Conservation (phyloP, 1,139 yeast species). For the Tardiomyces depauwii region DNA sequence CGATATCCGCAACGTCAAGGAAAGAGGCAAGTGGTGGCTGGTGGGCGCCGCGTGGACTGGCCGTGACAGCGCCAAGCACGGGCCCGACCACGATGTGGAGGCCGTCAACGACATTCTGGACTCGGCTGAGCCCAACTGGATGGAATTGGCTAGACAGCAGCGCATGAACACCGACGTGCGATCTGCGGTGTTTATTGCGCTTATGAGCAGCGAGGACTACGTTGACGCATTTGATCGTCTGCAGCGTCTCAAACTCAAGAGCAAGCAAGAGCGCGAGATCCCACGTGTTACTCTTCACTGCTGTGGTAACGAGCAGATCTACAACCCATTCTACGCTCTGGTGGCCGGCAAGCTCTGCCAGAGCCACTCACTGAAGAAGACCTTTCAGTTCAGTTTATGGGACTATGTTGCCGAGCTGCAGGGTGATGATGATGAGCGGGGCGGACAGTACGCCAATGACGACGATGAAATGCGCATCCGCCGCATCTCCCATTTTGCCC, state of each 20-base stretch:
- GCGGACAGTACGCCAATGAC: slow-evolving; percentile 1
- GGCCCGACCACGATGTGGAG: slow-evolving; percentile 18
- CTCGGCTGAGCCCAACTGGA: slow-evolving; percentile 75
- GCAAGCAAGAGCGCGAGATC: slow-evolving; percentile 78
- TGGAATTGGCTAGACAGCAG: slow-evolving; percentile 71
- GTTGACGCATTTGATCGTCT: slow-evolving; percentile 76
- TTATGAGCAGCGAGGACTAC: slow-evolving; percentile 91
- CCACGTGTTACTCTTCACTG: slow-evolving; percentile 82
- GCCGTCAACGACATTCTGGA: slow-evolving; percentile 33
- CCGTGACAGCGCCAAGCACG: slow-evolving; percentile 17
- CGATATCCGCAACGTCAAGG: slow-evolving; percentile 67
- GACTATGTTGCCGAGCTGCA: slow-evolving; percentile 70
- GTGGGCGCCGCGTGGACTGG: slow-evolving; percentile 94
- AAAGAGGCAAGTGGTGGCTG: slow-evolving; percentile 96
- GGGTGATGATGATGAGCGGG: slow-evolving; percentile 32
- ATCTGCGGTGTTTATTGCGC: slow-evolving; percentile 83
- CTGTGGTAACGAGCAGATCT: slow-evolving; percentile 67
- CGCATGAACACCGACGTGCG: slow-evolving; percentile 94
- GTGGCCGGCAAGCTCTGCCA: slow-evolving; percentile 68
- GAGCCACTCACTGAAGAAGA: slow-evolving; percentile 55
- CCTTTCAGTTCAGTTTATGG: slow-evolving; percentile 87
- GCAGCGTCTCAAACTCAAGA: slow-evolving; percentile 68
- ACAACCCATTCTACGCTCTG: slow-evolving; percentile 84
- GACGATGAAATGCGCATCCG: slow-evolving; percentile 41
- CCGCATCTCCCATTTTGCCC: slow-evolving; percentile 60